Base-by-base conservation (phyloP, 345 rosid genomes). In the Salix udensis region DNA sequence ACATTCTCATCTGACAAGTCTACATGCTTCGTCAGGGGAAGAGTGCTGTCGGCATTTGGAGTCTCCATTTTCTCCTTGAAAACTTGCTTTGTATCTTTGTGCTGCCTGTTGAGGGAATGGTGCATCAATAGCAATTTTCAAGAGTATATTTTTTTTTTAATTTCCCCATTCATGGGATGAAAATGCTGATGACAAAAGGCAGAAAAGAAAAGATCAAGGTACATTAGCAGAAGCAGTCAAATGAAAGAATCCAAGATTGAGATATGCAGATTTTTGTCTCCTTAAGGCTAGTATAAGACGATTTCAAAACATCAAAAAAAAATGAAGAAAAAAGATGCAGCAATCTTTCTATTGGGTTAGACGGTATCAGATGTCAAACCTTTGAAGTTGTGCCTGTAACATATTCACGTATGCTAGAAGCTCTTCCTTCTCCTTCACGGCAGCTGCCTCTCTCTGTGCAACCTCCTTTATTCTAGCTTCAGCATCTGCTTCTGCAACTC, bases 331-430 rank as follows among this genome's bases (percentile, higher is more conserved):
- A 0, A 65, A 36, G 50, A 58, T 31, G 67, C 39, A 70, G 78
- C 21, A 52, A 72, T 5, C 19, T 18, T 34, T 13, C 26, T 18
- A 65, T 18, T 48, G 53, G 61, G 37, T 48, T 24, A 67, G 67
- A 64, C 73, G 48, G 36, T 65, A 67, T 71, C 23, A 77, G 76
- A 82, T 31, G 55, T 19, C 79, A 77, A 52, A 94, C 98, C 99
- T 96, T 87, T 96, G 95, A 78, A 96, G 89, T 81, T 96, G 97
- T 24, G 89, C 85, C 85, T 90, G 93, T 76, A 96, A 85, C 82
- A 85, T 77, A 80, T 87, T 96, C 70, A 90, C 96, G 76, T 90
- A 94, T 66, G 95, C 91, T 70, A 92, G 83, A 81, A 96, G 97
- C 78, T 96, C 98, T 88, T 96, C 91, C 85, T 91, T 96, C 81